Evolutionary conservation across 495 filamentous ascomycete species (phyloP), one percentile per base, ranked within the genome.

Genomic region (Penicillium tannophilum): DNA sequence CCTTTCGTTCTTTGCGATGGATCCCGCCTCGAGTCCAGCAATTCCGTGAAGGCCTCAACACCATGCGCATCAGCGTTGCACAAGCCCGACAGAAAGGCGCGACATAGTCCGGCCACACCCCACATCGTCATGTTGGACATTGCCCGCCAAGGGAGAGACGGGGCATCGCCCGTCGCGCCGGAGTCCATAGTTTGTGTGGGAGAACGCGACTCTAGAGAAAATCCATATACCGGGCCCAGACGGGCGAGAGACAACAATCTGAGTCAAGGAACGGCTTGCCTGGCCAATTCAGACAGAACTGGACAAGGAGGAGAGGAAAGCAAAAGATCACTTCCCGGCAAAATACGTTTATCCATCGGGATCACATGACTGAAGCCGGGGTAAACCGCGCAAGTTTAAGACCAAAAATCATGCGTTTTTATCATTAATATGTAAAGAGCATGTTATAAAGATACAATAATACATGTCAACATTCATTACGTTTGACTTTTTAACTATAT

Each of bases 1-100:
- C 93, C 93, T 66, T 85, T 84, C 58, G 85, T 76, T 63, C 93
- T 84, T 61, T 79, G 78, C 46, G 86, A 82, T 16, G 86, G 77
- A 72, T 95, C 84, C 62, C 79, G 78, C 52, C 93, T 82, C 44
- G 82, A 80, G 63, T 96, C 91, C 17, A 95, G 73, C 6, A 92
- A 67, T n/a, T 88, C 79, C 12, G 91, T 74, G 59, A 96, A 95
- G n/a, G 76, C 65, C 14, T 89, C 84, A 36, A 93, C 72, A 0
- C 93, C 93, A 65, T 84, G 78, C 2, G 87, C 82, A 62, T 94
- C 86, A 24, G 76, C 72, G 30, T 69, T 70, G 57, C 73, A 79
- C 24, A 76, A 62, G 4, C 53, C 62, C 42, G 72, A 75, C 44
- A 83, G 66, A 50, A 82, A 83, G 30, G 67, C 69, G n/a, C 79